A percentile compares a stretch with the other conserved stretches of the same genome.
These are phyloP conservation scores for Lachnellula suecica DNA, from an alignment of 2,329 filamentous ascomycete species.

Conservation along the genomic window DNA sequence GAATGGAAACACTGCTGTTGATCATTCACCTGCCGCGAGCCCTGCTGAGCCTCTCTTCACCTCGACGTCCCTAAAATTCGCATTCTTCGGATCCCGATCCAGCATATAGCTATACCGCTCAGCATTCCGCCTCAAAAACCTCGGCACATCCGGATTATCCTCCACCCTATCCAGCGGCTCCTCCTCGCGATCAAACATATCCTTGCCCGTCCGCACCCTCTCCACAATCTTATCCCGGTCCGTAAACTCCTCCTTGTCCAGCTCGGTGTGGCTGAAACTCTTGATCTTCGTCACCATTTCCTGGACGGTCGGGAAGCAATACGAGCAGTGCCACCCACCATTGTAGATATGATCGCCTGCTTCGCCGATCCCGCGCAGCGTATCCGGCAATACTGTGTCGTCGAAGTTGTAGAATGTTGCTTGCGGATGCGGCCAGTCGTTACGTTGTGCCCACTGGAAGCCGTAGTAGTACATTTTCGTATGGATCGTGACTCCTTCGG, in stretches of 20 bases:
- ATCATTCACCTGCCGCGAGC: too few species aligned
- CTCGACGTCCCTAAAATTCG: constrained; percentile 26
- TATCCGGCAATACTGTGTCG: constrained; percentile 40
- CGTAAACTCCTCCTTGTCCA: constrained; percentile 40
- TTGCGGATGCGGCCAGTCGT: constrained; percentile 44
- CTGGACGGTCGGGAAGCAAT: constrained; percentile 41
- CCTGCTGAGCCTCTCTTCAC: too few species aligned
- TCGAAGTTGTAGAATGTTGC: constrained; percentile 41
- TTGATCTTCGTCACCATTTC: constrained; percentile 43
- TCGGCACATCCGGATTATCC: constrained; percentile 42
- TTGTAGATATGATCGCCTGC: constrained; percentile 35
- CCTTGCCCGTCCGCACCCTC: constrained; percentile 41
- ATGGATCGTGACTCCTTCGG: constrained; percentile 33
- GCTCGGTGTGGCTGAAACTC: constrained; percentile 41
- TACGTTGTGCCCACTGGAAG: constrained; percentile 37
- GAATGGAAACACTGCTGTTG: too few species aligned
- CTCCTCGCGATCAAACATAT: constrained; percentile 40
- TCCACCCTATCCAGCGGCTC: constrained; percentile 38
- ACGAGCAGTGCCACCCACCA: constrained; percentile 47
- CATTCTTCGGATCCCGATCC: constrained; percentile 23
- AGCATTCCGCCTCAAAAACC: constrained; percentile 34
- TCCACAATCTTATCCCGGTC: constrained; percentile 40
- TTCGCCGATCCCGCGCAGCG: constrained; percentile 38
- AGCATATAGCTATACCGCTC: constrained; percentile 24
- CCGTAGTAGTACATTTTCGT: constrained; percentile 39